Conservation (phyloP, 805 yeast genomes). For the Kodamaea neixiangensis region DNA sequence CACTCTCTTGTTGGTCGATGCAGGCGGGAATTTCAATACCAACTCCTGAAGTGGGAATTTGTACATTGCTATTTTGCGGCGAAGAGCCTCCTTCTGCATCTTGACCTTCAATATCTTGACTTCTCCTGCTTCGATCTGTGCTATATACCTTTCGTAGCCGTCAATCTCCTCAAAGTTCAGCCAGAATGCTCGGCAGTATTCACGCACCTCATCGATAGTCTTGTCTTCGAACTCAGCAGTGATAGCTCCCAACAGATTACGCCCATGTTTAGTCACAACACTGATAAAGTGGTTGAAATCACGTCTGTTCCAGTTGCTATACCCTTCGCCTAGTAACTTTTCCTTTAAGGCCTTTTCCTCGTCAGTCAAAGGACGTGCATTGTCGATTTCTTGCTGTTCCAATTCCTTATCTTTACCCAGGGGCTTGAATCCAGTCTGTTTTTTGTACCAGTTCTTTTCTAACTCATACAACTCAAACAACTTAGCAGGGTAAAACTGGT, state of each 20-base stretch:
- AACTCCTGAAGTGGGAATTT: slow-evolving; percentile 80
- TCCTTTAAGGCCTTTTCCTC: slow-evolving; percentile 71
- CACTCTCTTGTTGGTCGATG: slow-evolving; percentile 58
- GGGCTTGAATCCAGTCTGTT: slow-evolving; percentile 62
- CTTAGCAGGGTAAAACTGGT: slow-evolving; percentile 85
- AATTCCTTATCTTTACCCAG: slow-evolving; percentile 57
- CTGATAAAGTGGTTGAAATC: slow-evolving; percentile 84
- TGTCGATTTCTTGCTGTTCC: slow-evolving; percentile 71
- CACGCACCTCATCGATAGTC: slow-evolving; percentile 73
- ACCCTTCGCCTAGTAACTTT: slow-evolving; percentile 65
- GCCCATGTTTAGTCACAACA: slow-evolving; percentile 75
- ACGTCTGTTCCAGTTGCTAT: slow-evolving; percentile 78
- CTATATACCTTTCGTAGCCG: slow-evolving; percentile 80
- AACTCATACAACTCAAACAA: slow-evolving; percentile 74
- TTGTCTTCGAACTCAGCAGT: slow-evolving; percentile 82
- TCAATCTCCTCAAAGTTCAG: slow-evolving; percentile 73
- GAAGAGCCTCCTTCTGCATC: slow-evolving; percentile 75
- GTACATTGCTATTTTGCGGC: slow-evolving; percentile 71
- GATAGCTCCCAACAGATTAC: slow-evolving; percentile 69
- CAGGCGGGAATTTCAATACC: slow-evolving; percentile 69
- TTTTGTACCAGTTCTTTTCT: slow-evolving; percentile 76
- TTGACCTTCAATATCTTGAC: slow-evolving; percentile 66
- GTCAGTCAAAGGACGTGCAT: slow-evolving; percentile 78
- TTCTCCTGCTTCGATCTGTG: slow-evolving; percentile 86
- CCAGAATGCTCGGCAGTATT: slow-evolving; percentile 85